These are phyloP conservation scores for Mycena filopes DNA, from an alignment of 768 basidiomycete genomes.

Conservation along the genomic window DNA sequence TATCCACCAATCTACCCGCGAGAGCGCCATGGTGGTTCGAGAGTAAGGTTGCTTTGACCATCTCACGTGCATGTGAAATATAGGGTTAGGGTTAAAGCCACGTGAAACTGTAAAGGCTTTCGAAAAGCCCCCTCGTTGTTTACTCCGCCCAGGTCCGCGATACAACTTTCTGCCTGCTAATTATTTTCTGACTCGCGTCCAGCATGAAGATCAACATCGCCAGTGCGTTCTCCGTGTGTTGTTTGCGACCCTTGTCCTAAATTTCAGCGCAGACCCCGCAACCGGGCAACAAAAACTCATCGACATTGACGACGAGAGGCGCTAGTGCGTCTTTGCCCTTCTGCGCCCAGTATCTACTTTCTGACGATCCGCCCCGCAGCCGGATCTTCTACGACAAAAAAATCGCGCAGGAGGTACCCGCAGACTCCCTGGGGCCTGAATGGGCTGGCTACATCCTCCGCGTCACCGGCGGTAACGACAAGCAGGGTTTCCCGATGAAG, in stretches of 20 bases:
- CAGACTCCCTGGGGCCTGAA: conserved; percentile 92
- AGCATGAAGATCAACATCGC: conserved; percentile 99
- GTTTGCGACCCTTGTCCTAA: conserved; percentile 28
- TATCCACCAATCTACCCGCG: too few relatives aligned
- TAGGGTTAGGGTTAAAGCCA: too few relatives aligned
- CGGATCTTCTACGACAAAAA: conserved; percentile 98
- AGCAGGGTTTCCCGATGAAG: conserved; percentile 99
- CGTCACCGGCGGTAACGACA: conserved; percentile 98
- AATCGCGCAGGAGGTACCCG: conserved; percentile 94
- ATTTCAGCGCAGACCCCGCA: conserved; percentile 77
- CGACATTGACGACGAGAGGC: conserved; percentile 93
- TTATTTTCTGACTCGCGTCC: conserved; percentile 4
- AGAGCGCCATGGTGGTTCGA: too few relatives aligned
- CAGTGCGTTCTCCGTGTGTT: conserved; percentile 64
- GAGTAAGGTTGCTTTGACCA: too few relatives aligned
- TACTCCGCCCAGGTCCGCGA: conserved; percentile 15
- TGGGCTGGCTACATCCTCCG: conserved; percentile 97
- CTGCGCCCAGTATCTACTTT: background rate
- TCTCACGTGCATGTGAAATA: too few relatives aligned
- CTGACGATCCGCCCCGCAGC: conserved; percentile 52
- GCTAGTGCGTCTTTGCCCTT: conserved; percentile 63
- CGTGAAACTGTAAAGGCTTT: too few relatives aligned
- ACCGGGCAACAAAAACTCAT: conserved; percentile 97
- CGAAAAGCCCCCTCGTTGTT: background rate
- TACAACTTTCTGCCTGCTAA: background rate